phyloP scores from a whole-genome alignment of 2,329 filamentous ascomycete genomes.

The Fonsecaea erecta region DNA sequence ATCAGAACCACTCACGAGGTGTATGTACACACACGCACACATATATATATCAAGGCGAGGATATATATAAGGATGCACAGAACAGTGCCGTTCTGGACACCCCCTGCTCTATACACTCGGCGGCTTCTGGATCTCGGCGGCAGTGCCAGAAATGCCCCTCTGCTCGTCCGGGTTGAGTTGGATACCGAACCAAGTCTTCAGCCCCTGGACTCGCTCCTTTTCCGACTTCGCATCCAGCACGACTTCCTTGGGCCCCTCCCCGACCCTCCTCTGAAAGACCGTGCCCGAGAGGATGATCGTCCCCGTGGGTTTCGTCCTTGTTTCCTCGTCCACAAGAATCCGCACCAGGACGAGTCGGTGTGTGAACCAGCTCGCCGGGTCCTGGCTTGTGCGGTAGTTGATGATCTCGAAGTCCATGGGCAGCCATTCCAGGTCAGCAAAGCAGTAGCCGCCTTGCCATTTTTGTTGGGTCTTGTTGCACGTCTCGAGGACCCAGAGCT shows the following conservation, averaged over 20 bases:
- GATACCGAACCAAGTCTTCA: slow-evolving; percentile 60
- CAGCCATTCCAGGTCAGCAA: slow-evolving; percentile 68
- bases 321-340: slow-evolving; percentile 59
- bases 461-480: slow-evolving; percentile 21
- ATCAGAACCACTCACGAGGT: no score
- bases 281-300: slow-evolving; percentile 59
- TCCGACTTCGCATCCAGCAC: slow-evolving; percentile 57
- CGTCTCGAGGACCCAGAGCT: slow-evolving; percentile 28
- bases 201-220: slow-evolving; percentile 56
- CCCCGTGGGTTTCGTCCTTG: slow-evolving; percentile 53
- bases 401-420: slow-evolving; percentile 65
- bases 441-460: slow-evolving; percentile 68
- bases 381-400: slow-evolving; percentile 61
- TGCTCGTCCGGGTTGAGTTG: slow-evolving; percentile 57
- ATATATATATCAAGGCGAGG: no score
- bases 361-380: slow-evolving; percentile 59
- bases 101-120: slow-evolving; percentile 1
- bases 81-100: no score
- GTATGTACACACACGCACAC: no score
- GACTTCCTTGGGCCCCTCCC: slow-evolving; percentile 53
- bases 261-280: slow-evolving; percentile 43
- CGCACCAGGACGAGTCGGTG: slow-evolving; percentile 58
- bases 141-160: slow-evolving; percentile 56
- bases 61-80: no score
- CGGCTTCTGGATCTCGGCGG: slow-evolving; percentile 50